Evolutionary conservation across 139 green algal genomes (phyloP), one percentile per base, ranked within the genome.

Genomic region (Diplosphaera chodatii): DNA sequence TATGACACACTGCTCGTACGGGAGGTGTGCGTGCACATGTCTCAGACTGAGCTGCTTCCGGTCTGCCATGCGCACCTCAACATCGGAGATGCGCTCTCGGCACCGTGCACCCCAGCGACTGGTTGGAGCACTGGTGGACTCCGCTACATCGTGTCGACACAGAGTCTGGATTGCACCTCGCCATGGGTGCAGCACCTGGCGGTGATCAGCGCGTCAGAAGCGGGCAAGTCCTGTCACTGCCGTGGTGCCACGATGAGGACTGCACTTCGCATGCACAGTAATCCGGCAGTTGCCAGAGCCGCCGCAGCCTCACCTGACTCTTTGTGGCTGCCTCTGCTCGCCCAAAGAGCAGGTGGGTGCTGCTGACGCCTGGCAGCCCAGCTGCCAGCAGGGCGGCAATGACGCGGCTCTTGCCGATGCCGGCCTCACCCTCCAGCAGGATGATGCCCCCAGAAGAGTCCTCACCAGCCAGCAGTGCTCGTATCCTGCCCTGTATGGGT

Each of bases 361-460:
- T 59, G 59, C 82, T 75, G 41, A 85, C 76, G 64, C 70, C 73
- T 21, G 80, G 75, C 63, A 91, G 72, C 48, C 70, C 34, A 5
- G 69, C n/a, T 20, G 78, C 70, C 72, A 83, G 74, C 31, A 93
- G 74, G 74, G 91, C 85, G 40, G 79, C 78, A n/a, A 91, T 64
- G 77, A 93, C 79, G 71, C 86, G 81, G 40, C 73, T 88, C 76
- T 93, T 91, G 70, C 88, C 88, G 78, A 88, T 84, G 64, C 85
- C 86, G 0, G 87, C 78, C 28, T 88, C 83, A 8, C 88, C 88
- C 71, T 91, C 86, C 2, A 93, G 71, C 32, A 91, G 33, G 32
- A 92, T 81, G 41, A 80, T 73, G 21, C 88, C 85, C n/a, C n/a
- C n/a, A n/a, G n/a, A n/a, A n/a, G 22, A 82, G 83, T 0, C 40